Percentiles rank a stretch among this genome's conserved stretches.
Conservation (phyloP, 768 basidiomycete genomes). For the Pulveroboletus sp. region DNA sequence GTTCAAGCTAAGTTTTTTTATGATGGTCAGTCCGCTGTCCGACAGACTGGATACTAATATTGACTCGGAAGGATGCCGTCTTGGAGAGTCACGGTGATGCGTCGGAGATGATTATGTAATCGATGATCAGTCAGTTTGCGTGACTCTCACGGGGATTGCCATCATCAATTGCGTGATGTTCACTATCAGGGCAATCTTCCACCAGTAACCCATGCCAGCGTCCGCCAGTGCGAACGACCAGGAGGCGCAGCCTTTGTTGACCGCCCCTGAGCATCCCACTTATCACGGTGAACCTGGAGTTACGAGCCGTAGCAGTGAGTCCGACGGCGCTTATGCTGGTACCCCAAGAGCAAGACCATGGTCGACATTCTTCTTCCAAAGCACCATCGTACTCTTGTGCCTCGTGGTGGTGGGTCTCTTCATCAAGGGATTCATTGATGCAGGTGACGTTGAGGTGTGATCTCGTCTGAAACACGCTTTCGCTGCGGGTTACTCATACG, state of each 20-base stretch:
- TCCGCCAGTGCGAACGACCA: constrained; percentile 11
- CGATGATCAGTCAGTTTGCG: no score
- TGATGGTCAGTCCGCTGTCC: no score
- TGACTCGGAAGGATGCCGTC: no score
- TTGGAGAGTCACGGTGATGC: no score
- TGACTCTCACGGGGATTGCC: background rate
- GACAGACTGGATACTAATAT: no score
- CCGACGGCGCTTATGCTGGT: background rate
- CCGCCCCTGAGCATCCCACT: constrained; percentile 10
- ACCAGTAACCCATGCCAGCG: constrained; percentile 18
- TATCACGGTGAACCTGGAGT: constrained; percentile 14
- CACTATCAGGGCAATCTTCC: no score
- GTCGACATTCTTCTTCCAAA: constrained; percentile 24
- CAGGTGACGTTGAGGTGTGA: constrained; percentile 63
- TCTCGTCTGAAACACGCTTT: constrained; percentile 18
- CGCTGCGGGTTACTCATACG: constrained; percentile 42
- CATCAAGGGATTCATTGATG: constrained; percentile 67
- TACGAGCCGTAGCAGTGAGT: constrained; percentile 3
- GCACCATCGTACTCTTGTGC: constrained; percentile 34
- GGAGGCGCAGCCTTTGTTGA: constrained; percentile 25
- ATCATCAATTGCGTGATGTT: no score
- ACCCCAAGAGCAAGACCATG: constrained; percentile 10
- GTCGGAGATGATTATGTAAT: no score
- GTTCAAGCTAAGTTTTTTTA: no score
- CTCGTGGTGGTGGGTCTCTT: constrained; percentile 45